phyloP scores from a whole-genome alignment of 2,329 filamentous ascomycete genomes.

The Fusarium scirpi region DNA sequence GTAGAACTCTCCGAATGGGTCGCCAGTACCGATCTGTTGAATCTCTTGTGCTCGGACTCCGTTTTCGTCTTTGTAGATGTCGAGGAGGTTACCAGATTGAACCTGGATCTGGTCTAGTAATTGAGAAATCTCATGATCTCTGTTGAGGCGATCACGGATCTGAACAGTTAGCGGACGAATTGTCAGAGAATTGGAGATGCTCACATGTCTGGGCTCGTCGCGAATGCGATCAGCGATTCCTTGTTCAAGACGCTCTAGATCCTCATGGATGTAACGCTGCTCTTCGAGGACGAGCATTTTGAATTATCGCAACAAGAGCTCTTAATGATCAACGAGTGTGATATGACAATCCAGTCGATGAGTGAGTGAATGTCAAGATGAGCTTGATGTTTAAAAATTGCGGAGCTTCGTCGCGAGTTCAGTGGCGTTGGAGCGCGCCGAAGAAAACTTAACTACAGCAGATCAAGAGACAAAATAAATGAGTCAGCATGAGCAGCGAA shows the following conservation, averaged over 20 bases:
- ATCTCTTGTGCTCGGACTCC: slow-evolving; percentile 81
- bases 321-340: neutral
- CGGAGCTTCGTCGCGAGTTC: slow-evolving; percentile 45
- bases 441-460: slow-evolving; percentile 1
- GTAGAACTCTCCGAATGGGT: slow-evolving; percentile 92
- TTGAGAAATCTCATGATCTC: slow-evolving; percentile 91
- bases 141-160: slow-evolving; percentile 88
- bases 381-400: slow-evolving; percentile 46
- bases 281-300: slow-evolving; percentile 91
- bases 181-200: slow-evolving; percentile 48
- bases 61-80: slow-evolving; percentile 85
- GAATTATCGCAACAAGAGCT: neutral
- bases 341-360: neutral
- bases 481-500: neutral
- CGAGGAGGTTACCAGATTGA: slow-evolving; percentile 83
- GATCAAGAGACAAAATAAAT: neutral
- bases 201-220: slow-evolving; percentile 88
- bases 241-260: slow-evolving; percentile 94
- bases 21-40: slow-evolving; percentile 83
- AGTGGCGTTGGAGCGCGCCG: slow-evolving; percentile 42
- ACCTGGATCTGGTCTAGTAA: slow-evolving; percentile 89
- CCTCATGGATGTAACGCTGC: slow-evolving; percentile 93
- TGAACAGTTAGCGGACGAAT: slow-evolving; percentile 53
- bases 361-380: slow-evolving; percentile 20
- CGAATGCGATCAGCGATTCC: slow-evolving; percentile 89